These are phyloP conservation scores for Ligustrum vulgare DNA, from an alignment of 257 asterid genomes.

Conservation along the genomic window DNA sequence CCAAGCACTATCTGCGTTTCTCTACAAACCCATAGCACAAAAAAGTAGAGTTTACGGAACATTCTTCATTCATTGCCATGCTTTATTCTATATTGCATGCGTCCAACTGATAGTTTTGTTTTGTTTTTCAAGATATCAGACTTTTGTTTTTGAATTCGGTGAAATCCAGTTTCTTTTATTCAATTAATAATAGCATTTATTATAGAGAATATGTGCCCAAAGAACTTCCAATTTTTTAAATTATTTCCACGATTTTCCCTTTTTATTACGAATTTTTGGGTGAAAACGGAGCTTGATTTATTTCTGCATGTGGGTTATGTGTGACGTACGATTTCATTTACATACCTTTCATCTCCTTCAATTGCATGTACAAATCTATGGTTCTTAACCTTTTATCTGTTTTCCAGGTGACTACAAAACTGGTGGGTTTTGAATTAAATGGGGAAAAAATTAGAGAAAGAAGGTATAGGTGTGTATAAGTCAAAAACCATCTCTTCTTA, in stretches of 20 bases:
- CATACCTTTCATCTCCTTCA: not conserved
- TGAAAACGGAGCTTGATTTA: not conserved
- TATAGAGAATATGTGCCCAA: not conserved
- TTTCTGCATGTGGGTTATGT: not conserved
- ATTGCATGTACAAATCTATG: not conserved
- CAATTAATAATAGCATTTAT: not conserved
- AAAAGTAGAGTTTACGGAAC: too few relatives aligned
- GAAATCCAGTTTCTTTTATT: not conserved
- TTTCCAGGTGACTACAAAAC: not conserved
- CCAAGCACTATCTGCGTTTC: too few relatives aligned
- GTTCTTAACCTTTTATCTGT: not conserved
- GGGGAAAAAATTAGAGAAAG: not conserved
- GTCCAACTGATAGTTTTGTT: not conserved
- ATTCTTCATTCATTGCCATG: too few relatives aligned
- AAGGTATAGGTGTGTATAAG: not conserved
- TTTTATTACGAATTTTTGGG: not conserved
- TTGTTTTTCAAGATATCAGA: not conserved
- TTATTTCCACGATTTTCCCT: not conserved
- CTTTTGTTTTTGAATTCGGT: not conserved
- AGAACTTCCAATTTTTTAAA: too few relatives aligned
- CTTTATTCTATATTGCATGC: not conserved
- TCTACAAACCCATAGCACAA: too few relatives aligned
- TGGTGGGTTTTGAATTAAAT: not conserved
- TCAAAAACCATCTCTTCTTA: not conserved
- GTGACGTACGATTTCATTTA: not conserved